These are phyloP conservation scores for Ilyonectria sp. DNA, from an alignment of 2,329 filamentous ascomycete genomes.

Conservation along the genomic window DNA sequence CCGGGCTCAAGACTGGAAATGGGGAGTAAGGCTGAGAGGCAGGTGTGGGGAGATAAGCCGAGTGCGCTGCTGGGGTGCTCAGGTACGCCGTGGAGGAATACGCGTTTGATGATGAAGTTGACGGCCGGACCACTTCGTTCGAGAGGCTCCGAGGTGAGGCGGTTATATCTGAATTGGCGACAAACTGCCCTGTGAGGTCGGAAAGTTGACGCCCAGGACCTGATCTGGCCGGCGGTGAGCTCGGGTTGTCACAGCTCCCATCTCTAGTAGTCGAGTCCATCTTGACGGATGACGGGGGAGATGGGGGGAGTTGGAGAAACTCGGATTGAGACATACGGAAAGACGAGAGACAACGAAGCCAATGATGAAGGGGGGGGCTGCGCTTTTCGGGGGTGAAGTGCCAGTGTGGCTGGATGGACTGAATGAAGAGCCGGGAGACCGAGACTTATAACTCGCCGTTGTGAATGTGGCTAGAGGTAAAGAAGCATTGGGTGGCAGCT, in stretches of 20 bases:
- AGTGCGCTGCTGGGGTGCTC: slow-evolving; percentile 41
- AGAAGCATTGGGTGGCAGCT: slow-evolving; percentile 43
- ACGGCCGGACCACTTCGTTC: slow-evolving; percentile 37
- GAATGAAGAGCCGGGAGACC: slow-evolving; percentile 34
- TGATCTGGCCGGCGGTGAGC: slow-evolving; percentile 49
- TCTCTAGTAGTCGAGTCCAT: slow-evolving; percentile 48
- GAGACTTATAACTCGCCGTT: slow-evolving; percentile 43
- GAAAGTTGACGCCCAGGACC: slow-evolving; percentile 41
- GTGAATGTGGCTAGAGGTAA: slow-evolving; percentile 41
- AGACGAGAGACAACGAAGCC: slow-evolving; percentile 38
- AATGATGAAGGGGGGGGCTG: slow-evolving; percentile 38
- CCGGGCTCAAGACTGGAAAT: slow-evolving; percentile 42
- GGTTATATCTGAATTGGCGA: slow-evolving; percentile 41
- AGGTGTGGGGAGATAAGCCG: slow-evolving; percentile 45
- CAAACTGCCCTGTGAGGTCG: slow-evolving; percentile 39
- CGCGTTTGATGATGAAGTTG: slow-evolving; percentile 42
- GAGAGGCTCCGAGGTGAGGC: slow-evolving; percentile 44
- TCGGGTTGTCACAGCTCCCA: slow-evolving; percentile 46
- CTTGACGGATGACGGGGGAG: slow-evolving; percentile 49
- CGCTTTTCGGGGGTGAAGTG: slow-evolving; percentile 41
- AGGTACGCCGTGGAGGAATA: slow-evolving; percentile 45
- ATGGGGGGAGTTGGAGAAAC: slow-evolving; percentile 47
- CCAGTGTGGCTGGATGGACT: slow-evolving; percentile 33
- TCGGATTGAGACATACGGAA: slow-evolving; percentile 51
- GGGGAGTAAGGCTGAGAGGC: slow-evolving; percentile 46